A percentile compares a stretch with the other conserved stretches of the same genome.
Evolutionary conservation across 140 eudicot genomes (phyloP).

Genomic region (Erigeron philadelphicus): DNA sequence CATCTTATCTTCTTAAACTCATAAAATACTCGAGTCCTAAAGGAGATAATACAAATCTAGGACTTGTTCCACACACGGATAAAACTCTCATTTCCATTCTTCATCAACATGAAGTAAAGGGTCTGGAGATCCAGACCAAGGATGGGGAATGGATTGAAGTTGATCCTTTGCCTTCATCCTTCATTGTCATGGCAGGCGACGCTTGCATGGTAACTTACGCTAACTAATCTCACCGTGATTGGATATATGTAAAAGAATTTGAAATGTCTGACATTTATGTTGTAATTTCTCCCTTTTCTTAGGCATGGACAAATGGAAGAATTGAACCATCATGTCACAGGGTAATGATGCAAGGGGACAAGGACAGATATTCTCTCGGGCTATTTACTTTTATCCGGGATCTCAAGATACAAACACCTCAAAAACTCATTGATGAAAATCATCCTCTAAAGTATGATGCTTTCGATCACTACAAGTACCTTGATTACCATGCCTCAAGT

Average conservation of each 20-base stretch:
- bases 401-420: slow-evolving; percentile 28
- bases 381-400: slow-evolving; percentile 39
- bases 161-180: slow-evolving; percentile 39
- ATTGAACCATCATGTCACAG: slow-evolving; percentile 35
- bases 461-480: slow-evolving; percentile 48
- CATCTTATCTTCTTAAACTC: slow-evolving; percentile 37
- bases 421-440: slow-evolving; percentile 38
- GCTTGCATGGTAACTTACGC: slow-evolving; percentile 35
- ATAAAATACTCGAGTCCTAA: slow-evolving; percentile 36
- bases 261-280: not conserved
- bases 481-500: slow-evolving; percentile 37
- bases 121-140: slow-evolving; percentile 38
- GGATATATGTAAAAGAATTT: not conserved
- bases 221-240: not conserved
- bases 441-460: slow-evolving; percentile 34
- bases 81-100: slow-evolving; percentile 45
- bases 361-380: slow-evolving; percentile 40
- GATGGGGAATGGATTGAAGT: slow-evolving; percentile 41
- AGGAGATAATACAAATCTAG: slow-evolving; percentile 22
- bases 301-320: slow-evolving; percentile 52
- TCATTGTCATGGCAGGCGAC: slow-evolving; percentile 48
- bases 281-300: not conserved
- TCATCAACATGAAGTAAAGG: slow-evolving; percentile 45
- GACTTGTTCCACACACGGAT: slow-evolving; percentile 46
- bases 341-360: slow-evolving; percentile 41